A percentile compares a stretch with the other conserved stretches of the same genome.
These are phyloP conservation scores for Chaetomium sp. DNA, from an alignment of 2,329 filamentous ascomycete species.

Conservation along the genomic window DNA sequence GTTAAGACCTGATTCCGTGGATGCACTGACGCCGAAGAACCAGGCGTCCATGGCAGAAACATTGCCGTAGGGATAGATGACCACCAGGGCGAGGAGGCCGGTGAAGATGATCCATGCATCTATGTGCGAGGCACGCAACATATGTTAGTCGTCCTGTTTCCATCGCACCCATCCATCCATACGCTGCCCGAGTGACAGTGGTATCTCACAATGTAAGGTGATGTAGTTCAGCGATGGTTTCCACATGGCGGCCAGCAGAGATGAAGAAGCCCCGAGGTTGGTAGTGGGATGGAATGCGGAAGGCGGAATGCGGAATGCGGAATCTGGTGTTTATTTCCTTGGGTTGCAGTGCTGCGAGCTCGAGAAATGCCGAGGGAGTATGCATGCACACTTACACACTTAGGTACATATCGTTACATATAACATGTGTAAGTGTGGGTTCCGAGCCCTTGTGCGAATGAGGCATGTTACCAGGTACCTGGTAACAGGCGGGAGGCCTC, in stretches of 20 bases:
- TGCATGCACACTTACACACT: neutral
- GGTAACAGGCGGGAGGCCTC: neutral
- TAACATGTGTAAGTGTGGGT: neutral
- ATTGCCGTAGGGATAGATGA: conserved; percentile 21
- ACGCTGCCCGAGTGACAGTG: neutral
- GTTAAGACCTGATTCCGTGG: conserved; percentile 55
- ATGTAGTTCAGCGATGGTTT: conserved; percentile 10
- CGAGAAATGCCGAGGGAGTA: neutral
- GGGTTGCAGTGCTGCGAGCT: neutral
- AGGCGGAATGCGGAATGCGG: neutral
- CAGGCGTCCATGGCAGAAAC: conserved; percentile 16
- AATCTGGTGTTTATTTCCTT: neutral
- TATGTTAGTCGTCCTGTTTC: neutral
- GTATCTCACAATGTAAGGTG: conserved; percentile 11
- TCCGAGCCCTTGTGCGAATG: neutral
- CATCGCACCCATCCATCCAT: neutral
- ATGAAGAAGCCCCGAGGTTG: neutral
- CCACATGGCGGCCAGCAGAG: conserved; percentile 6
- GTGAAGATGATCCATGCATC: conserved; percentile 12
- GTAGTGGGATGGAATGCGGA: neutral
- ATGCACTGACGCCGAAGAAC: conserved; percentile 46
- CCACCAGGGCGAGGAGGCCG: conserved; percentile 2
- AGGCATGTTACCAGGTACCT: neutral
- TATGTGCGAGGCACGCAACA: neutral
- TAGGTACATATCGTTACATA: neutral